Percentiles rank a stretch among this genome's conserved stretches.
phyloP scores from a whole-genome alignment of 768 basidiomycete genomes.

The Leccinum truebloodii region DNA sequence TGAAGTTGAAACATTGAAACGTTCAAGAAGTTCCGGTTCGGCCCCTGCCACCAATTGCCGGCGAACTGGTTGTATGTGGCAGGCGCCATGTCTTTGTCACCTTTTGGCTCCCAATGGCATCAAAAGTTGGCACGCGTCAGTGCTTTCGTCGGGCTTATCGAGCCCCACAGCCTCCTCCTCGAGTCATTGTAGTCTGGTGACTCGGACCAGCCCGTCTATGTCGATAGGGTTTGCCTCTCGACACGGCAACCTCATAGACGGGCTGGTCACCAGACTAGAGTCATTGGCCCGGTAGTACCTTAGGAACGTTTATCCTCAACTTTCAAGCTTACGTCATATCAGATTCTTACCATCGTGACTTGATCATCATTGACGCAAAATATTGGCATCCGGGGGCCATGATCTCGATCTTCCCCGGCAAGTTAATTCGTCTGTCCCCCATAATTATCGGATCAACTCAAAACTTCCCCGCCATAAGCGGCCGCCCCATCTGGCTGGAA shows the following conservation, averaged over 20 bases:
- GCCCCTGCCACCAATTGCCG: no score
- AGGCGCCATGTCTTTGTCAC: background rate
- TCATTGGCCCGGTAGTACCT: no score
- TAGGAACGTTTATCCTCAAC: background rate
- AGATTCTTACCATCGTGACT: no score
- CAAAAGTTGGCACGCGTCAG: background rate
- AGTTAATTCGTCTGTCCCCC: background rate
- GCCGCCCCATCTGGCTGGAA: constrained; percentile 2
- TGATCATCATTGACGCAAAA: background rate
- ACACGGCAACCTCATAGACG: no score
- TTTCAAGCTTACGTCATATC: no score
- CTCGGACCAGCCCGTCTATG: no score
- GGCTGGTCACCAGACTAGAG: no score
- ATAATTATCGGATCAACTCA: constrained; percentile 14
- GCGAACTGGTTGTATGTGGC: no score
- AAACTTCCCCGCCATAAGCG: background rate
- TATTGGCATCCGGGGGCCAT: background rate
- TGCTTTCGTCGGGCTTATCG: background rate
- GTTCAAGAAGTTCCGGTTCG: no score
- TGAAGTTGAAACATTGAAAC: no score
- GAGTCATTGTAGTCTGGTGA: no score
- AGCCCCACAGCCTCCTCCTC: background rate
- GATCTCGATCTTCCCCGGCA: background rate
- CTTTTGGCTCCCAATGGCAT: background rate
- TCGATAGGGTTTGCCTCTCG: no score